Evolutionary conservation across 345 rosid species (phyloP), one percentile per base, ranked within the genome.

Genomic region (Sonneratia alba): DNA sequence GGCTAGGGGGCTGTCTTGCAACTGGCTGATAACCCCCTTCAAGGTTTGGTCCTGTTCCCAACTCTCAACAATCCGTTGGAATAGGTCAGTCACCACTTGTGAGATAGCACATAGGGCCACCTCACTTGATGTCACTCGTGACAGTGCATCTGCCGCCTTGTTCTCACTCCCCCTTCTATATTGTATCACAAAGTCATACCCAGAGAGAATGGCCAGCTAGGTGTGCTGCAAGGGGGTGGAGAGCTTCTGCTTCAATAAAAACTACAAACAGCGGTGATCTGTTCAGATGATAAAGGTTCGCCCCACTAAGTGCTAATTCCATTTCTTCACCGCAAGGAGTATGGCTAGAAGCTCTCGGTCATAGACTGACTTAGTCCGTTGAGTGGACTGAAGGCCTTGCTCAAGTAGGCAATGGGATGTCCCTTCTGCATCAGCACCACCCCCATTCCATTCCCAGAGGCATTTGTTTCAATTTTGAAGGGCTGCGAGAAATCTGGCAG

Each of bases 311-410:
- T 69, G n/a, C 14, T 42, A 49, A 15, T 24, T 27, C 70, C 70
- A 67, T 10, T 67, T 42, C 48, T 69, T 36, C 3, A 47, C 57
- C 19, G 59, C 59, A 36, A n/a, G 22, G 10, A 47, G 55, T 21
- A 69, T 19, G 14, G 71, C 71, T 32, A 48, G 21, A 10, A 69
- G 40, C 27, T 69, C 71, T 69, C 59, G 45, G 24, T 69, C 71
- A 69, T 69, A 69, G 11, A 21, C 61, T 13, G 36, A 69, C 6
- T 9, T 10, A 12, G 18, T 21, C 18, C 19, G 37, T 22, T 24
- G 51, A 7, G 24, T 47, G 40, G 71, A 45, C 36, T 8, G 3
- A 69, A 32, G 0, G 36, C 61, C 36, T 69, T 69, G 19, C 71
- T 69, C 7, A 69, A 14, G 15, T n/a, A 69, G 12, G 59, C 61